Evolutionary conservation across 2,329 filamentous ascomycete species (phyloP), one percentile per base, ranked within the genome.

Genomic region (Trichoderma lentiforme): DNA sequence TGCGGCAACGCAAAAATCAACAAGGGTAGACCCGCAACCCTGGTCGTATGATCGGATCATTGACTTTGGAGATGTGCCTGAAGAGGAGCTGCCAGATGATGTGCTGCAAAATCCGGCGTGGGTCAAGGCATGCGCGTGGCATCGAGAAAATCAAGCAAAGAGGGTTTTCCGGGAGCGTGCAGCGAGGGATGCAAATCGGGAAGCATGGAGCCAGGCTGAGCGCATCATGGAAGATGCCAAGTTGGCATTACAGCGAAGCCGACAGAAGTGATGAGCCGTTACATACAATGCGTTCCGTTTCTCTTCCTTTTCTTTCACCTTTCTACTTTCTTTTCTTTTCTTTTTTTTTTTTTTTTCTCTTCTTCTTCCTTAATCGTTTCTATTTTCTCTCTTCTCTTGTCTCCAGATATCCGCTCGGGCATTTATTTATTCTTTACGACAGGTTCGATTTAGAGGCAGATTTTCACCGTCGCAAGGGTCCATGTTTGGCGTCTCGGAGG

Each of bases 101-200:
- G 84, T 88, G 6, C 78, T 73, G 34, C 80, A 79, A 3, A 84
- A 88, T 67, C 79, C 83, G 1, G 79, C 78, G 1, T 88, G 86
- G 86, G 64, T 84, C 36, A 80, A 80, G 58, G 84, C 82, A 4
- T 81, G 79, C 24, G 77, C 75, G 15, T 83, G 81, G 74, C 73
- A 84, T 72, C 80, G 82, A 18, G 77, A 82, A 58, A 70, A 63
- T 28, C 47, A 73, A 24, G 64, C 62, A 64, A 73, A 66, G 56
- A 68, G 58, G 15, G 12, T 71, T 32, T 34, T 62, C 1, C 71
- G 67, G 26, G 58, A 67, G n/a, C 68, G 62, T 14, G 67, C 62
- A 36, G 39, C 64, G 7, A 67, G 36, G 30, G 26, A 61, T 32
- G 36, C 21, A 24, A 28, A 24, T 9, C 43, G 64, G 7, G 28